Base-by-base conservation (phyloP, 495 filamentous ascomycete genomes). In the Penicillium longicatenatum region DNA sequence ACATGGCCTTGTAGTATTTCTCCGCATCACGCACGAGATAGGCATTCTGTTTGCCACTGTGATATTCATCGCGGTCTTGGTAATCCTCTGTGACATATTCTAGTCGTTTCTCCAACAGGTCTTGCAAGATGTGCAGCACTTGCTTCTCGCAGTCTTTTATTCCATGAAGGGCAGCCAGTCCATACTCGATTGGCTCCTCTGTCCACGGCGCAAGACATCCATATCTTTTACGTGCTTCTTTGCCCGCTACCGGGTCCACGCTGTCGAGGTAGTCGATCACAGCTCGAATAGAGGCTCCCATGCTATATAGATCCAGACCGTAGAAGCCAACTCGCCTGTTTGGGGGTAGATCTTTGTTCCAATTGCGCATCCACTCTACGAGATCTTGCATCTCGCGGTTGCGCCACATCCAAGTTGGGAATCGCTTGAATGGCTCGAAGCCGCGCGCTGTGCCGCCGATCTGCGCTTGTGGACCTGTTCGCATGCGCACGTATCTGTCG, bases 381-480 rank as follows among this genome's bases (percentile, higher is more conserved):
- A 86, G 77, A 0, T 74, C 66, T 21, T 83, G 81, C 62, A 82
- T 79, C 58, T 85, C 82, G 22, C 62, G 59, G 52, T 85, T 85
- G 11, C 81, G 74, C 83, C 83, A 86, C 83, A 85, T 85, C 83
- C 82, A 86, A 4, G 79, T 82, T 21, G 83, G 83, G 43, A 85
- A 86, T 17, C 81, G 67, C 49, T 76, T 66, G 62, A 86, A 85
- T 10, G 75, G 73, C 39, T 78, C 74, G 9, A 71, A 55, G 6
- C 67, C 69, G 3, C 65, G 61, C 3, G 63, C 47, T 16, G 49
- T 55, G 21, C 69, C 68, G 19, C 69, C 68, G 11, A 77, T 69
- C 11, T 58, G 62, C 3, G 72, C 71, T 26, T 69, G 62, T 1
- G 67, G 71, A 7, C 74, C 76, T 1, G 75, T 72, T 4, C 80